Evolutionary conservation across 2,329 filamentous ascomycete genomes (phyloP).

Genomic region (Hirsutella thompsonii): DNA sequence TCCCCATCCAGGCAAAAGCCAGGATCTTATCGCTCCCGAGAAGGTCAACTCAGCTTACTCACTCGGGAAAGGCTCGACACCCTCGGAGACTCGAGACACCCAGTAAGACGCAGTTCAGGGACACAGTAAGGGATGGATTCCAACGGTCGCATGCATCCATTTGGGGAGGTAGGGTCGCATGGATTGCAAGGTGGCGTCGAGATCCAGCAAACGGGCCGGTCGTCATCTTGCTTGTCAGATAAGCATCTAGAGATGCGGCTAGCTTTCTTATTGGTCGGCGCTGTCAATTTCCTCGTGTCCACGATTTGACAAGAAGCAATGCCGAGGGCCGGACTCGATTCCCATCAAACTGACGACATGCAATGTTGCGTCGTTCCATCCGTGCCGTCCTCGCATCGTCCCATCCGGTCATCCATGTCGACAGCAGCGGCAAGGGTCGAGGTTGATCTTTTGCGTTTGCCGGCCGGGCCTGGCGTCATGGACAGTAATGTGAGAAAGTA

Average conservation of each 20-base stretch:
- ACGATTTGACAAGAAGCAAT: conserved; percentile 13
- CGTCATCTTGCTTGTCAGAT: conserved; percentile 22
- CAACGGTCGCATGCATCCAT: not conserved
- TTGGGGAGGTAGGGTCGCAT: not conserved
- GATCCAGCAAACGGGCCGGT: conserved; percentile 8
- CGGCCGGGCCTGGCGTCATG: too few relatives aligned
- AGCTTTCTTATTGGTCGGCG: conserved; percentile 22
- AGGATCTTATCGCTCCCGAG: too few relatives aligned
- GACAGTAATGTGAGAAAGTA: too few relatives aligned
- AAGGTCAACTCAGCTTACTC: too few relatives aligned
- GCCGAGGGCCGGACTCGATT: not conserved
- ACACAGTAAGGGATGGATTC: too few relatives aligned
- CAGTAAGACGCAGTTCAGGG: too few relatives aligned
- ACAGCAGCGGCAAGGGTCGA: not conserved
- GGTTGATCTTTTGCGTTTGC: too few relatives aligned
- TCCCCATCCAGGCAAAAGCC: too few relatives aligned
- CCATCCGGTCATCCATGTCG: too few relatives aligned
- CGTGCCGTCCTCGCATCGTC: not conserved
- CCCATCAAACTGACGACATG: not conserved
- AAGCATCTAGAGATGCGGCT: conserved; percentile 17
- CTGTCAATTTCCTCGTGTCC: conserved; percentile 27
- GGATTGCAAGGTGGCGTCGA: conserved; percentile 6
- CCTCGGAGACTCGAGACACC: not conserved
- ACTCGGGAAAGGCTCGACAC: too few relatives aligned
- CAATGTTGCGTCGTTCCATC: not conserved